phyloP scores from a whole-genome alignment of 2,329 filamentous ascomycete genomes.

The Colletotrichum salicis region DNA sequence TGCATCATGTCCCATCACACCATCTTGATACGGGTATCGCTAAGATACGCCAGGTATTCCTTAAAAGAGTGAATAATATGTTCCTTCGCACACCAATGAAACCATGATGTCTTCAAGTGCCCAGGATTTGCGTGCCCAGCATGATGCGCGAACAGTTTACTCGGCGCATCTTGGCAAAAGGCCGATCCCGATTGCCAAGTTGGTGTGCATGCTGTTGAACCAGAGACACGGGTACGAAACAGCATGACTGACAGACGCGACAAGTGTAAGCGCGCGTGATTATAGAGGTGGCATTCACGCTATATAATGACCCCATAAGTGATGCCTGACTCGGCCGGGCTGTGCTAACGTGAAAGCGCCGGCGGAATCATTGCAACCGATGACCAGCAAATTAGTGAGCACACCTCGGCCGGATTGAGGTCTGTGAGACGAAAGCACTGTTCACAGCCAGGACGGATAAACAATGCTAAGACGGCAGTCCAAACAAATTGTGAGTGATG shows the following conservation, averaged over 20 bases:
- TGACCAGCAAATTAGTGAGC: not conserved
- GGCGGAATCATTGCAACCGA: constrained; percentile 1
- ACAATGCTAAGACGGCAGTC: not conserved
- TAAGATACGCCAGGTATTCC: not conserved
- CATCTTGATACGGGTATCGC: not conserved
- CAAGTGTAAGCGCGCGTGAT: not conserved
- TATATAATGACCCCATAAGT: not conserved
- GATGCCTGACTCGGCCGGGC: not conserved
- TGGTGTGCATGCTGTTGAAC: not conserved
- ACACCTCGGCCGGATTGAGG: not conserved
- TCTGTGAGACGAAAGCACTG: not conserved
- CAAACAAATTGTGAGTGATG: not conserved
- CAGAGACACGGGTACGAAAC: not conserved
- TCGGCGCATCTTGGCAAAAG: constrained; percentile 17
- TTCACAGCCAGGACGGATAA: not conserved
- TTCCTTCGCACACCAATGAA: not conserved
- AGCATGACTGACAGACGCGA: not conserved
- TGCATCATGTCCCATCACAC: not conserved
- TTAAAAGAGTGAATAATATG: not conserved
- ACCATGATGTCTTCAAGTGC: not conserved
- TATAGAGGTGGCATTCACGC: not conserved
- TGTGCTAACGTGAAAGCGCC: not conserved
- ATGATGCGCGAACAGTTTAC: constrained; percentile 10
- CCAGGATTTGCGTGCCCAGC: not conserved
- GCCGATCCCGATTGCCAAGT: constrained; percentile 2